Evolutionary conservation across 345 rosid genomes (phyloP).

Genomic region (Pugionium dolabratum): DNA sequence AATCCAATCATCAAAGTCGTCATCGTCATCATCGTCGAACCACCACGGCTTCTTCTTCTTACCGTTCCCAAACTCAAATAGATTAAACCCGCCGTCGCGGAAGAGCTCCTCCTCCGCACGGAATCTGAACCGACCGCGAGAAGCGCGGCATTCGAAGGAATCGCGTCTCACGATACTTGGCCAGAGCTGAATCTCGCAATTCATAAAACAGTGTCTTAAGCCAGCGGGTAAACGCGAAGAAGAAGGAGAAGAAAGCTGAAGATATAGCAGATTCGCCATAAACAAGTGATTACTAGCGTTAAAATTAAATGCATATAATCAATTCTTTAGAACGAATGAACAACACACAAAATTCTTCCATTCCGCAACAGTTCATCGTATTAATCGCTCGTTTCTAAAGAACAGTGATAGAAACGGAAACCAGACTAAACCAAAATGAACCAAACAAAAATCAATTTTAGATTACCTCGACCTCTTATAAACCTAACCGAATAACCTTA

Average conservation of each 20-base stretch:
- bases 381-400: neutral
- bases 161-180: slow-evolving; percentile 19
- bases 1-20: slow-evolving; percentile 36
- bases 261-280: slow-evolving; percentile 37
- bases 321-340: too few relatives aligned
- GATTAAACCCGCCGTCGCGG: slow-evolving; percentile 33
- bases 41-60: slow-evolving; percentile 55
- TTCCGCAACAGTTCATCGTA: neutral
- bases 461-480: neutral
- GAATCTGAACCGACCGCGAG: slow-evolving; percentile 40
- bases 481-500: too few relatives aligned
- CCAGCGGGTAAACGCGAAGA: slow-evolving; percentile 6
- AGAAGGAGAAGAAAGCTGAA: slow-evolving; percentile 31
- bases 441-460: slow-evolving; percentile 10
- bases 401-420: neutral
- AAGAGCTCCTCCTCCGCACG: slow-evolving; percentile 39
- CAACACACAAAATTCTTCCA: neutral
- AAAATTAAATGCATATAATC: neutral
- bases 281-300: neutral
- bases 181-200: slow-evolving; percentile 16
- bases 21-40: slow-evolving; percentile 40
- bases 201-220: slow-evolving; percentile 3
- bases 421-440: neutral
- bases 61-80: slow-evolving; percentile 35
- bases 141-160: slow-evolving; percentile 34